Conservation (phyloP, 768 basidiomycete genomes). For the Lanmaoa pseudosensibilis region DNA sequence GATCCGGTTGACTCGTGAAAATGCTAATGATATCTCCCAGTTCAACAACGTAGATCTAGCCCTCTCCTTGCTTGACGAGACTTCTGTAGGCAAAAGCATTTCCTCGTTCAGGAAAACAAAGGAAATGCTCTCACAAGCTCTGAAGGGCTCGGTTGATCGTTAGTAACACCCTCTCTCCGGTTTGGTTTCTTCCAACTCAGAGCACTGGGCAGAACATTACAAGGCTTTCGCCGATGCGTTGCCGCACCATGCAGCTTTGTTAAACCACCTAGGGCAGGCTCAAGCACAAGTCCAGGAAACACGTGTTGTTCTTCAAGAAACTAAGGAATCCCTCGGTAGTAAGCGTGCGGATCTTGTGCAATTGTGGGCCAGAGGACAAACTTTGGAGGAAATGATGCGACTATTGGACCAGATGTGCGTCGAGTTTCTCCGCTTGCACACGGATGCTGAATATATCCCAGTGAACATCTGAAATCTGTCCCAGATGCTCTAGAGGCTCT, state of each 20-base stretch:
- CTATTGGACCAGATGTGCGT: constrained; percentile 93
- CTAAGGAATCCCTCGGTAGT: constrained; percentile 74
- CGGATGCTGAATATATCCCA: constrained; percentile 35
- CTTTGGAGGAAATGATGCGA: constrained; percentile 92
- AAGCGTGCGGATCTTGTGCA: constrained; percentile 89
- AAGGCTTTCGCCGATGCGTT: constrained; percentile 93
- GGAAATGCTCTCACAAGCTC: constrained; percentile 69
- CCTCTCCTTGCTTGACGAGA: constrained; percentile 80
- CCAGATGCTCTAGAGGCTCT: constrained; percentile 90
- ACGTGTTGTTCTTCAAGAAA: constrained; percentile 68
- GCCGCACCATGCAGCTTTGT: constrained; percentile 81
- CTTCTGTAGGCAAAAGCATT: constrained; percentile 70
- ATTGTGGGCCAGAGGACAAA: constrained; percentile 85
- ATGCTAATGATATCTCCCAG: constrained; percentile 37
- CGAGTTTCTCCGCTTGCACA: constrained; percentile 1
- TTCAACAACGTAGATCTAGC: constrained; percentile 96
- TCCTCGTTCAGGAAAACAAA: constrained; percentile 77
- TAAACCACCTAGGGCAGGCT: constrained; percentile 68
- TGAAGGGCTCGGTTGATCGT: constrained; percentile 90
- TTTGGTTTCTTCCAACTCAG: constrained; percentile 2
- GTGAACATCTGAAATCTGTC: constrained; percentile 86
- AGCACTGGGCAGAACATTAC: constrained; percentile 68
- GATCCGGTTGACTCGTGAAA: background rate
- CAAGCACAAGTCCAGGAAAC: constrained; percentile 76
- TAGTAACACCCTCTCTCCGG: constrained; percentile 33